Base-by-base conservation (phyloP, 331 rosid genomes). In the Rhamnella rubrinervis region DNA sequence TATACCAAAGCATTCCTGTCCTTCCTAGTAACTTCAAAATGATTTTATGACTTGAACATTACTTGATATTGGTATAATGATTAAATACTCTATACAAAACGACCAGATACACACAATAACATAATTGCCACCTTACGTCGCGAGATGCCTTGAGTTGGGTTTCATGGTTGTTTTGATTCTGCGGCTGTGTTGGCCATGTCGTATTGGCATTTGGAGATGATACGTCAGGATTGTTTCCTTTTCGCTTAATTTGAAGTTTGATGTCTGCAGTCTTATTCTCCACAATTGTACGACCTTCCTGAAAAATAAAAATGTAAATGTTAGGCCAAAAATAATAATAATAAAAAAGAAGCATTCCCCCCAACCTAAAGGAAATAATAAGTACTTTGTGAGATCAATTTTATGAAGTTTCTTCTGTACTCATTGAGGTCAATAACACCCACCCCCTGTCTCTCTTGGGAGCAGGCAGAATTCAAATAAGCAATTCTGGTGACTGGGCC, bases 111-210 rank as follows among this genome's bases (percentile, higher is more conserved):
- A 83, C 84, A 81, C 78, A 76, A 84, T 71, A 78, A 82, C 87
- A 87, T 75, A 79, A 85, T 84, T 89, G 96, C 75, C 96, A 91
- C 96, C 97, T 88, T 91, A 91, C 96, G 88, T 91, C 97, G 74
- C 74, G 74, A 15, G 74, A 89, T 84, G 97, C 93, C 90, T 91
- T 95, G 89, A 95, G 89, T 77, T 95, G 95, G 56, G 91, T 87
- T 70, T 95, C 96, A 19, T 58, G 88, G 74, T 37, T 80, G 57
- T 83, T 55, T 60, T 37, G 81, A 68, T n/a, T 76, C 23, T 70
- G 59, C 49, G 74, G 72, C 74, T 73, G 86, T 18, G 62, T 58
- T 25, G 85, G 80, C 77, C 82, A 77, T 72, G 82, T 65, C 49
- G 55, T 78, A 58, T 81, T 82, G 68, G 31, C 51, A 26, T 67